Base-by-base conservation (phyloP, 257 asterid species). In the Apocynum venetum region DNA sequence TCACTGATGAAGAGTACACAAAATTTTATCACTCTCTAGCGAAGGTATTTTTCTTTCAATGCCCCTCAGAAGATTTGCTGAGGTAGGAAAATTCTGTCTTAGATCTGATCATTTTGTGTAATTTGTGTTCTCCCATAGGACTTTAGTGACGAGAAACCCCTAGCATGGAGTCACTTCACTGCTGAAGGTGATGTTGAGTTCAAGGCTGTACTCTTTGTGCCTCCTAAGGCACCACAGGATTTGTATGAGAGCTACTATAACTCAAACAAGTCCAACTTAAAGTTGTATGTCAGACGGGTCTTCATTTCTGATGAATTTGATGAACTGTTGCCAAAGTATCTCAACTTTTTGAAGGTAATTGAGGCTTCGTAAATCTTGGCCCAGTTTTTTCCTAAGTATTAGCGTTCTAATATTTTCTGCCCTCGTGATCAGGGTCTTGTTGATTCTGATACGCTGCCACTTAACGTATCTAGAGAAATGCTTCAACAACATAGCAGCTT, bases 101-200 rank as follows among this genome's bases (percentile, higher is more conserved):
- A 14, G 64, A 57, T 59, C 73, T 64, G 52, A 68, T 61, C 43
- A 63, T 77, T 59, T 15, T 76, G 41, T 4, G 59, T 69, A 71
- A 36, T 35, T 80, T 72, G 36, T 74, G 41, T 63, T 57, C 74
- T 67, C 72, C 49, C 8, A 59, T 90, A 93, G 97, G 98, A 92
- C 86, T 92, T 93, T 17, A 63, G 88, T 80, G 97, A 90, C 9
- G 98, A 93, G 76, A 93, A 93, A 75, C 98, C 98, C 53, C 80
- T 90, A 41, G 76, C 98, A 43, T 90, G 96, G 96, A 93, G 98
- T 83, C 98, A 93, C 87, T 93, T 93, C 78, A 89, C 80, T 17
- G 98, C 98, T 31, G 97, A 93, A 91, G 98, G 98, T 80, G 98
- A 93, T 85, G 97, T 93, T 52, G 98, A 93, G 74, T 93, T 93